Base-by-base conservation (phyloP, 2,329 filamentous ascomycete genomes). In the Penicillium freii region DNA sequence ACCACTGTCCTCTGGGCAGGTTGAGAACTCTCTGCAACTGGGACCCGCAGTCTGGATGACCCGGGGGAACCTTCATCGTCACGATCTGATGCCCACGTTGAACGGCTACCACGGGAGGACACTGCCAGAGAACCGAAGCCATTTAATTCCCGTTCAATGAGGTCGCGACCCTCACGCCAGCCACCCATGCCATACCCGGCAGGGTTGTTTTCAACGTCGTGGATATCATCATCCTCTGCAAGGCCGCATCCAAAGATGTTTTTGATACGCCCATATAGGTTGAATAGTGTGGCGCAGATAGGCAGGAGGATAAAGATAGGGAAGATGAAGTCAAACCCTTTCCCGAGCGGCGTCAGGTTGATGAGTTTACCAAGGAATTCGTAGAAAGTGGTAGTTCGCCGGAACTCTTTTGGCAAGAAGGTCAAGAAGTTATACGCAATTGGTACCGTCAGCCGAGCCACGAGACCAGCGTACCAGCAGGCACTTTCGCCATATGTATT, bases 371-470 rank as follows among this genome's bases (percentile, higher is more conserved):
- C 94, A 0, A 99, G 82, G 68, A 99, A 96, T 42, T 84, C 75
- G 77, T 93, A 96, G 75, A 97, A 99, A 0, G 87, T 86, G 0
- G 92, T 97, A 66, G 87, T 83, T 56, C 82, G 77, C 70, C 92
- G 93, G 42, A 96, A 84, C 13, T 81, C 80, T 8, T 80, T 81
- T 0, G 90, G 89, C 23, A 97, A 77, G 71, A 97, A 93, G 0
- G 93, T 97, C 72, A 96, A 83, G 71, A 97, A 99, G 76, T 99
- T 99, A 83, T 96, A 99, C 4, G 90, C 87, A 9, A 99, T 82
- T 0, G 94, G 94, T 0, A 99, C 91, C 1, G 90, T 96, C 43
- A 99, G 85, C 68, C 92, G 91, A 51, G 94, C 93, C 11, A 97
- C 90, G 72, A 97, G 91, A 57, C 91, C 87, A 1, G 91, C 89